Percentiles rank a stretch among this genome's conserved stretches.
Conservation (phyloP, 1,284 basidiomycete genomes). For the Rhizopogon parksii region DNA sequence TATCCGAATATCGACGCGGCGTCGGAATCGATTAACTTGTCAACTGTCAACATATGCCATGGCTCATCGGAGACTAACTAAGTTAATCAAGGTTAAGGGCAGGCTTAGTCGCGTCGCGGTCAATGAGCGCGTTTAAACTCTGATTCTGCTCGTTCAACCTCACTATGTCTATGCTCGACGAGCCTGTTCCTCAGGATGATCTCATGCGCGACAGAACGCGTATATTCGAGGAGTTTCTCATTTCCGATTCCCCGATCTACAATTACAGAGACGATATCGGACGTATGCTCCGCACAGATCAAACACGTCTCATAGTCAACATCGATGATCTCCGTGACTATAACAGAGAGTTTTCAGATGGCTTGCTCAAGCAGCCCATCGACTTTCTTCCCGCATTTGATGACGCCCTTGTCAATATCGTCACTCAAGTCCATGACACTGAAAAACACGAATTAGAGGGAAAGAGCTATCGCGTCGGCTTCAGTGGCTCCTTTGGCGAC, state of each 20-base stretch:
- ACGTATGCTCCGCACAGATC: conserved; percentile 78
- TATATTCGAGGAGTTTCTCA: conserved; percentile 84
- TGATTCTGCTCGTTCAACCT: neutral
- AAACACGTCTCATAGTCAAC: conserved; percentile 90
- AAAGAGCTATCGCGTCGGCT: conserved; percentile 83
- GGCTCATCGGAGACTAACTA: too few relatives aligned
- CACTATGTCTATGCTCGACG: conserved; percentile 56
- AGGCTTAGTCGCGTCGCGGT: conserved; percentile 20
- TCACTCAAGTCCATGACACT: conserved; percentile 71
- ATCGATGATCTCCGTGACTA: conserved; percentile 96
- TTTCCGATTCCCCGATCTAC: conserved; percentile 66
- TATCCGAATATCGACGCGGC: too few relatives aligned
- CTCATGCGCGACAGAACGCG: conserved; percentile 69
- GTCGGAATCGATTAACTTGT: too few relatives aligned
- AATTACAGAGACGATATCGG: conserved; percentile 87
- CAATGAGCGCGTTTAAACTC: conserved; percentile 7
- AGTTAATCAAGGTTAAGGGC: conserved; percentile 16
- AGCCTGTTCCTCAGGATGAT: conserved; percentile 59
- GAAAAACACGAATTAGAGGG: conserved; percentile 80
- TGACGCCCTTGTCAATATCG: conserved; percentile 71
- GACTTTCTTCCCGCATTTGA: conserved; percentile 93
- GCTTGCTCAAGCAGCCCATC: conserved; percentile 83
- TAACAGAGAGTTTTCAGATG: conserved; percentile 75
- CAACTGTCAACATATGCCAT: too few relatives aligned
- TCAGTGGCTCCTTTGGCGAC: conserved; percentile 98